A percentile compares a stretch with the other conserved stretches of the same genome.
These are phyloP conservation scores for Boletus rubroflammeus DNA, from an alignment of 768 basidiomycete species.

Conservation along the genomic window DNA sequence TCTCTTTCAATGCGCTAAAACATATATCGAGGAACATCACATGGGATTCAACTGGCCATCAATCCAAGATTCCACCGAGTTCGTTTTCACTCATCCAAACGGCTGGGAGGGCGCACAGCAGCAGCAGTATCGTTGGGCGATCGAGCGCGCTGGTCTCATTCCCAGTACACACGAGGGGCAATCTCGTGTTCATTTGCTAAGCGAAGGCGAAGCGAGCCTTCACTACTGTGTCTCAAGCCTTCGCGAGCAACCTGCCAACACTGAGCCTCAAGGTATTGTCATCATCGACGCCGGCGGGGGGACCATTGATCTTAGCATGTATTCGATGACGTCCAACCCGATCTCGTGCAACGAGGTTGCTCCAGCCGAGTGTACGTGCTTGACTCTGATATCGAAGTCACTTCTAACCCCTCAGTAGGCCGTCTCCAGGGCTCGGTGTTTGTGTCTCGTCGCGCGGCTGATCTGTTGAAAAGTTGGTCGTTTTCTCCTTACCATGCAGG, in stretches of 20 bases:
- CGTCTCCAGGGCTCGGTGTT: slow-evolving; percentile 45
- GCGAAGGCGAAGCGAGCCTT: slow-evolving; percentile 24
- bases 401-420: slow-evolving; percentile 25
- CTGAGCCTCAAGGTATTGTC: slow-evolving; percentile 33
- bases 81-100: slow-evolving; percentile 27
- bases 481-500: background rate
- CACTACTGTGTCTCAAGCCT: slow-evolving; percentile 41
- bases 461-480: slow-evolving; percentile 33
- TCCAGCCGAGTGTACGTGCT: slow-evolving; percentile 26
- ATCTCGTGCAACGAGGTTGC: slow-evolving; percentile 31
- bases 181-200: slow-evolving; percentile 20
- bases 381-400: background rate
- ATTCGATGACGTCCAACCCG: slow-evolving; percentile 20
- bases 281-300: slow-evolving; percentile 44
- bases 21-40: slow-evolving; percentile 8
- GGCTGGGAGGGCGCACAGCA: slow-evolving; percentile 29
- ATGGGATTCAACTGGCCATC: slow-evolving; percentile 15
- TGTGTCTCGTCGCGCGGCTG: slow-evolving; percentile 39
- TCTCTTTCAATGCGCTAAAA: slow-evolving; percentile 1
- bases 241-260: background rate
- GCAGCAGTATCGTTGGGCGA: slow-evolving; percentile 19
- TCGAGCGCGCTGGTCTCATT: slow-evolving; percentile 22
- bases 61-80: slow-evolving; percentile 11
- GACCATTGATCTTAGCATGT: slow-evolving; percentile 37
- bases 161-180: slow-evolving; percentile 4